Evolutionary conservation across 2,329 filamentous ascomycete genomes (phyloP).

Genomic region (Fusarium xyrophilum): DNA sequence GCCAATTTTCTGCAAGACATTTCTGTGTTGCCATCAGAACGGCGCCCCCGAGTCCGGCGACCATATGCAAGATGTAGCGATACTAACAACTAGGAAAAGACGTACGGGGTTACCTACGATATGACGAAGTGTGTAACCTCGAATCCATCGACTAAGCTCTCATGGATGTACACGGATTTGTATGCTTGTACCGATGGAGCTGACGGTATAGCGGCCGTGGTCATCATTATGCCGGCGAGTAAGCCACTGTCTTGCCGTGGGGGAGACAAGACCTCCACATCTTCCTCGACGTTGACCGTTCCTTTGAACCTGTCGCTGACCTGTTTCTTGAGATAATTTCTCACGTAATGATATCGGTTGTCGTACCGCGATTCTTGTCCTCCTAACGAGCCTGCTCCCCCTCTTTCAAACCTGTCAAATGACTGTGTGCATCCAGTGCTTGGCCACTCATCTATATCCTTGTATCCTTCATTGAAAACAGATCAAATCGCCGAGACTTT

Average conservation of each 20-base stretch:
- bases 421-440: neutral
- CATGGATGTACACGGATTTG: constrained; percentile 15
- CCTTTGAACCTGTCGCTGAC: neutral
- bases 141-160: constrained; percentile 21
- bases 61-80: constrained; percentile 10
- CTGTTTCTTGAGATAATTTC: constrained; percentile 21
- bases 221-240: constrained; percentile 12
- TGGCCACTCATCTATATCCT: constrained; percentile 7
- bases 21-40: neutral
- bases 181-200: constrained; percentile 12
- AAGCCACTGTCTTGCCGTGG: constrained; percentile 32
- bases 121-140: constrained; percentile 31
- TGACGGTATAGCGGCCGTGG: constrained; percentile 18
- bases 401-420: neutral
- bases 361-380: constrained; percentile 21
- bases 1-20: neutral
- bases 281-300: neutral
- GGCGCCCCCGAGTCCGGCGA: constrained; percentile 9
- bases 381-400: constrained; percentile 15
- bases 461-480: neutral
- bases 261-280: constrained; percentile 6
- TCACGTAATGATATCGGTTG: constrained; percentile 30
- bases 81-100: constrained; percentile 9
- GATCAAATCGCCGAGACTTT: neutral
- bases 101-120: neutral